Conservation (phyloP, 2,329 filamentous ascomycete species). For the Samsoniella hepiali region DNA sequence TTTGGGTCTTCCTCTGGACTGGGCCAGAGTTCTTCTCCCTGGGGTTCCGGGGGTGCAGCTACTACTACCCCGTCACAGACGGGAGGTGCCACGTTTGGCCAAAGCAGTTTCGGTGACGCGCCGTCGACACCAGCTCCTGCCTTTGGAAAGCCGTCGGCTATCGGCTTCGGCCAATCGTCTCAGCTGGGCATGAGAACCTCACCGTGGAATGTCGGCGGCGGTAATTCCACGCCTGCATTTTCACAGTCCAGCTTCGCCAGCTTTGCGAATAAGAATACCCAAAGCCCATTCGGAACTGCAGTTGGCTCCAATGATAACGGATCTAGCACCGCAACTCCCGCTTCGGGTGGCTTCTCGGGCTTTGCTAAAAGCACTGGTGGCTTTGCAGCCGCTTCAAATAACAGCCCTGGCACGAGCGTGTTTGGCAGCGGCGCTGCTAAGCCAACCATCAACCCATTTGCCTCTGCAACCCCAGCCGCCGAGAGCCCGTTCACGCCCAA, state of each 20-base stretch:
- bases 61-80: constrained; percentile 30
- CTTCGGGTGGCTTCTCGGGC: constrained; percentile 48
- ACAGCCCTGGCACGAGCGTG: constrained; percentile 33
- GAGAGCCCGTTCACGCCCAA: constrained; percentile 20
- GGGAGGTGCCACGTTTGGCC: constrained; percentile 42
- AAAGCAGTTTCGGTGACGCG: constrained; percentile 41
- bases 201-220: constrained; percentile 46
- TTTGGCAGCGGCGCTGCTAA: constrained; percentile 38
- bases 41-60: constrained; percentile 38
- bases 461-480: constrained; percentile 26
- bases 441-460: constrained; percentile 32
- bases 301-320: constrained; percentile 15
- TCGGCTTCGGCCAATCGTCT: constrained; percentile 54
- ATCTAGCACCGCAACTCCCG: constrained; percentile 18
- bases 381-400: constrained; percentile 48
- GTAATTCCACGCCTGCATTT: constrained; percentile 43
- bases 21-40: constrained; percentile 51
- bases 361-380: constrained; percentile 56
- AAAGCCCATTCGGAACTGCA: constrained; percentile 39
- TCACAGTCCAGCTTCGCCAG: constrained; percentile 52
- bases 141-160: constrained; percentile 48
- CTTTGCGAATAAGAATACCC: constrained; percentile 34
- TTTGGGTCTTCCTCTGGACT: constrained; percentile 49
- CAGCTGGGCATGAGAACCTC: constrained; percentile 48
- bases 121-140: constrained; percentile 38